Evolutionary conservation across 2,329 filamentous ascomycete genomes (phyloP).

Genomic region (Aspergillus novoparasiticus): DNA sequence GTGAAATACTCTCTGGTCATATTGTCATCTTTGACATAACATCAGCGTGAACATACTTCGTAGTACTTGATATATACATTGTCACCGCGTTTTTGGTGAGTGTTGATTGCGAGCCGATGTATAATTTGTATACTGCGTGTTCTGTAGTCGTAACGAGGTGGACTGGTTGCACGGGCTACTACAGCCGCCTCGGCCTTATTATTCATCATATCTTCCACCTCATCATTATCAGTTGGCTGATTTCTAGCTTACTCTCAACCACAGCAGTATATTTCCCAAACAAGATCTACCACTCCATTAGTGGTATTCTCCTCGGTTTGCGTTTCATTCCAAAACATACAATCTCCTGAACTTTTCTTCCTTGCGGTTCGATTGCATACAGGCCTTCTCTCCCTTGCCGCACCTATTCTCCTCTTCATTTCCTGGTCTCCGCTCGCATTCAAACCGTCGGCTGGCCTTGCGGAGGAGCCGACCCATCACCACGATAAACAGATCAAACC

Average conservation of each 20-base stretch:
- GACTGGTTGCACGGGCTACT: not conserved
- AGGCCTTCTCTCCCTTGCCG: slow-evolving; percentile 6
- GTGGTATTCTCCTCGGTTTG: not conserved
- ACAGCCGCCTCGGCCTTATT: not conserved
- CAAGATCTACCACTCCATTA: not conserved
- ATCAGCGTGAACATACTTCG: not conserved
- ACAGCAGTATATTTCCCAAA: not conserved
- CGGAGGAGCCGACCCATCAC: slow-evolving; percentile 1
- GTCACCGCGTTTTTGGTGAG: not conserved
- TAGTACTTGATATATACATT: not conserved
- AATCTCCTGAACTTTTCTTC: not conserved
- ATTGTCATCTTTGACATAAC: not conserved
- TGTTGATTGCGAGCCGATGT: not conserved
- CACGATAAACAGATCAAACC: not conserved
- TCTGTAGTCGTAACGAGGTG: not conserved
- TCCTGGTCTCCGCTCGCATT: slow-evolving; percentile 3
- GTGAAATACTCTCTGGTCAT: not conserved
- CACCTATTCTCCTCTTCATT: slow-evolving; percentile 12
- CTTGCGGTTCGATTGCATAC: slow-evolving; percentile 3
- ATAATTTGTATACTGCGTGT: not conserved
- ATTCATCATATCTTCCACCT: slow-evolving; percentile 1
- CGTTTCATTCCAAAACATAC: not conserved
- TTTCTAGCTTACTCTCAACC: not conserved
- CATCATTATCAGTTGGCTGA: not conserved
- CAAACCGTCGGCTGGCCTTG: slow-evolving; percentile 5